Base-by-base conservation (phyloP, 2,329 filamentous ascomycete species). In the Akanthomyces muscarius region DNA sequence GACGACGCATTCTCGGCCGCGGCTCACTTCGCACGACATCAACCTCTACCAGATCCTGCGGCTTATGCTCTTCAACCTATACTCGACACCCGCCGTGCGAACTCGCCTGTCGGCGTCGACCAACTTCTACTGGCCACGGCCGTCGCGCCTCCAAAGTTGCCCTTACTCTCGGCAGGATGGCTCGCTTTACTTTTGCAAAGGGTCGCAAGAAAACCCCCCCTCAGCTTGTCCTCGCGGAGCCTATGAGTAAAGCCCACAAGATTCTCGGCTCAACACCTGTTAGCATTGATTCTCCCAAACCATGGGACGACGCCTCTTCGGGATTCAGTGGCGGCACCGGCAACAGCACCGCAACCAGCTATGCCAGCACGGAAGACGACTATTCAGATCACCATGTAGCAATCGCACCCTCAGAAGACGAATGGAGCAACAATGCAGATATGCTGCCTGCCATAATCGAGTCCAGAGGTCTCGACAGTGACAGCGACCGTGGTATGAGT, bases 161-260 rank as follows among this genome's bases (percentile, higher is more conserved):
- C 16, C 42, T 23, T 30, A 11, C 36, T 30, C 23, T 42, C 53
- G 41, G 30, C 64, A 67, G 59, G 28, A 79, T 80, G 78, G 74
- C 74, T 54, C 81, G 79, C 63, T 83, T 84, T 67, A 77, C 73
- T 45, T 83, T 83, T 58, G 76, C 80, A 36, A 70, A 83, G 59
- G 77, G 81, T 59, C 79, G 81, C 65, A 78, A 75, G 63, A 83
- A 80, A 42, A 56, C 69, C 44, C 65, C 73, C 11, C 67, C 71
- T 68, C 42, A 68, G 69, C 30, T 69, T 69, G 36, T 69, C 68
- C 18, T 72, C 10, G 69, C 73, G n/a, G 73, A 74, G 42, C 75
- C 77, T 2, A 73, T 81, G 67, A 81, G 78, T 63, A 84, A 84
- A 69, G 81, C 79, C 1, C 81, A 83, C 66, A 80, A 78, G 67